Percentiles rank a stretch among this genome's conserved stretches.
Evolutionary conservation across 257 asterid genomes (phyloP).

Genomic region (Hygrophila difformis): DNA sequence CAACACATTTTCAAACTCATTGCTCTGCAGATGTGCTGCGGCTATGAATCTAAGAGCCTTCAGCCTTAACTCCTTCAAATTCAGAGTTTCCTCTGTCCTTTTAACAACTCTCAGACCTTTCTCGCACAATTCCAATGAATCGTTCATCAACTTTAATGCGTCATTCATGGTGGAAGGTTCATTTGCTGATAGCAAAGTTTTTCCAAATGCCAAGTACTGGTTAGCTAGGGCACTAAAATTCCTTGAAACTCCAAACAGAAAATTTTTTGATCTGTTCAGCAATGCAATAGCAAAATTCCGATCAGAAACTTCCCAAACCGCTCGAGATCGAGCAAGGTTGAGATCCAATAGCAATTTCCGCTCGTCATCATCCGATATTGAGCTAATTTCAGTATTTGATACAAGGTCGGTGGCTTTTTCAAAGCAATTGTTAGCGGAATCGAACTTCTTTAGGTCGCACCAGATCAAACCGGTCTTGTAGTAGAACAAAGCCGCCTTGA

Average conservation of each 20-base stretch:
- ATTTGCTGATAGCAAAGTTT: conserved; percentile 38
- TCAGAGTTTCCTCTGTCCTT: conserved; percentile 55
- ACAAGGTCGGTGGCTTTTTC: conserved; percentile 89
- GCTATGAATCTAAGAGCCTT: conserved; percentile 85
- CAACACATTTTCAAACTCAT: conserved; percentile 85
- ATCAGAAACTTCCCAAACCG: conserved; percentile 85
- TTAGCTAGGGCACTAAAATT: conserved; percentile 58
- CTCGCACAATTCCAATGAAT: conserved; percentile 83
- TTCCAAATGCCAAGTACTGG: conserved; percentile 77
- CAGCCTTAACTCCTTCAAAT: conserved; percentile 72
- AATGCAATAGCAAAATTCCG: conserved; percentile 54
- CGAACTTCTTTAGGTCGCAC: conserved; percentile 56
- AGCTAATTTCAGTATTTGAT: conserved; percentile 40
- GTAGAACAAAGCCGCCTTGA: conserved; percentile 72
- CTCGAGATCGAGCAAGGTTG: conserved; percentile 66
- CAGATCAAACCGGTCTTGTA: conserved; percentile 79
- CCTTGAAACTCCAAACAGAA: conserved; percentile 55
- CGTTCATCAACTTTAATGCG: conserved; percentile 80
- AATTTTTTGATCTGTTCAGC: conserved; percentile 72
- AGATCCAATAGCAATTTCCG: conserved; percentile 60
- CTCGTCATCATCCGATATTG: conserved; percentile 49
- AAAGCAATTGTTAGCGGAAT: conserved; percentile 68
- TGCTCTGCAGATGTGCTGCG: conserved; percentile 81
- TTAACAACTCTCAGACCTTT: conserved; percentile 86
- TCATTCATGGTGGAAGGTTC: conserved; percentile 55